Evolutionary conservation across 139 green algal species (phyloP).

Genomic region (Chlamydomonas incerta): DNA sequence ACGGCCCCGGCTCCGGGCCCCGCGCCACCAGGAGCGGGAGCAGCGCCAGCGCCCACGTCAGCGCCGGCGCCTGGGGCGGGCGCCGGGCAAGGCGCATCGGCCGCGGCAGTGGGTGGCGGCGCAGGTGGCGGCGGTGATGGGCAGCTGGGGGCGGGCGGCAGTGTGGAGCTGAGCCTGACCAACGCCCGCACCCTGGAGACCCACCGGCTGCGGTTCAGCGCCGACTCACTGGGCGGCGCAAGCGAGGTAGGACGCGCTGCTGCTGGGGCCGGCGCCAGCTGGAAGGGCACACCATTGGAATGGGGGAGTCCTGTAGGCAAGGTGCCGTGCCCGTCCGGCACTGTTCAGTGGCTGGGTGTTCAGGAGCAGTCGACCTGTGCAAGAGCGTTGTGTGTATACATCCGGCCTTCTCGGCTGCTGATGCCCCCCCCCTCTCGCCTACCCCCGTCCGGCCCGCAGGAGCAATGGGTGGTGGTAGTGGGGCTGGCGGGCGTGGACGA

Average conservation of each 20-base stretch:
- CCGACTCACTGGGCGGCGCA: not conserved
- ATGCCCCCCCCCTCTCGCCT: not conserved
- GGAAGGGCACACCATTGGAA: not conserved
- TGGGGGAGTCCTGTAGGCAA: no score
- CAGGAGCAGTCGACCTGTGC: not conserved
- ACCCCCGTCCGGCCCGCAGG: not conserved
- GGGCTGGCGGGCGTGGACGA: conserved; percentile 27
- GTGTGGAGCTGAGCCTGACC: not conserved
- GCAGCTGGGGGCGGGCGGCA: not conserved
- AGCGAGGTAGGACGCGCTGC: not conserved
- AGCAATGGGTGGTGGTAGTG: conserved; percentile 39
- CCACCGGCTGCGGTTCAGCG: not conserved
- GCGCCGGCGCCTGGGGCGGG: not conserved
- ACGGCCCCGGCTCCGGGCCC: no score
- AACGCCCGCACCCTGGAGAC: not conserved
- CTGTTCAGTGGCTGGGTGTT: no score
- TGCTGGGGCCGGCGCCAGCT: not conserved
- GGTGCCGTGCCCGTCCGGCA: no score
- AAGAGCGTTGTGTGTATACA: no score
- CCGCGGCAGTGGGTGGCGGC: not conserved
- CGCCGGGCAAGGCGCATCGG: not conserved
- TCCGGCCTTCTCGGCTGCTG: no score
- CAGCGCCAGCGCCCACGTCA: not conserved
- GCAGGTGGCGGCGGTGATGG: no score
- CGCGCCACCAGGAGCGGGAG: not conserved